Evolutionary conservation across 2,329 filamentous ascomycete species (phyloP), one percentile per base, ranked within the genome.

Genomic region (Clarireedia hainanense): DNA sequence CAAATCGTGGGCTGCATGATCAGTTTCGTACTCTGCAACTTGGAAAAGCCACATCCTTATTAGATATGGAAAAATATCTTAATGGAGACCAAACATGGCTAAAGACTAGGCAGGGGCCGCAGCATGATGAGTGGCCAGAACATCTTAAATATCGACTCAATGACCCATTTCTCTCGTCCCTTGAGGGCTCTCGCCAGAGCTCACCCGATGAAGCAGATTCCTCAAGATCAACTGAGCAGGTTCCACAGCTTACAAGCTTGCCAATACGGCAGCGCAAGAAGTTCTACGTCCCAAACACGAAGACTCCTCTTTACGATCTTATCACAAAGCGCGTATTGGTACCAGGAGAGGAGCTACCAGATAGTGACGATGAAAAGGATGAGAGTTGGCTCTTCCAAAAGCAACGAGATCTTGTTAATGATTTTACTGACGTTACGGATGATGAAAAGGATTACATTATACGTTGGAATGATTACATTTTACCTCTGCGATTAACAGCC

Each of bases 51-150:
- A 67, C 68, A 2, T 73, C 73, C 56, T 68, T 73, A 0, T 75
- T 80, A 23, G 72, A 76, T 54, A 60, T 80, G 42, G 71, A 75
- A 20, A 72, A 71, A 20, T 73, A 72, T 53, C 60, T 75, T 15
- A 66, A 70, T 2, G 76, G 76, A 7, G 76, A 81, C 57, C 66
- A 74, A 10, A 73, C 75, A 1, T 80, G 75, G 74, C 59, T 73
- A 5, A 71, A 67, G 15, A 71, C 72, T 6, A 74, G 77, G 3
- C 64, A 75, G 40, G 74, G 73, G 0, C 69, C 73, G 0, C 62
- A 71, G 2, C 67, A 75, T 49, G 68, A 73, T 48, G 34, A 36
- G 42, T 55, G 52, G 52, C 36, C 45, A 6, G 50, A 60, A 7
- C 51, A 64, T 39, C 56, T 64, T 23, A 20, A 47, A 5, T 50